Evolutionary conservation across 2,329 filamentous ascomycete genomes (phyloP), one percentile per base, ranked within the genome.

Genomic region (Neurospora sp.): DNA sequence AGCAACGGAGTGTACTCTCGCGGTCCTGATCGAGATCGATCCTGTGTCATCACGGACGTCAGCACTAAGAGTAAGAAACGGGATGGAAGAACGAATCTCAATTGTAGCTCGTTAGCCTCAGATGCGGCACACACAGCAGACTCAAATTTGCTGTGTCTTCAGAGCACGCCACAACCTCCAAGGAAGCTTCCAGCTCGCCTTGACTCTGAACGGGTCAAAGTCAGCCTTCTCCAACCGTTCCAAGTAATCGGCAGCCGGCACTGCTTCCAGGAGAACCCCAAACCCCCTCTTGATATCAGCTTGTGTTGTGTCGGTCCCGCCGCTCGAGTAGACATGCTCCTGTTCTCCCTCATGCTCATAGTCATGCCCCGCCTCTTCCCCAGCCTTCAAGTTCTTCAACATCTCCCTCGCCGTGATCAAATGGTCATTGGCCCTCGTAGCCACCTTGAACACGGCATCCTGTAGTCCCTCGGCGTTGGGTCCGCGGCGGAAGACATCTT

Each of bases 401-500:
- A 99, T 97, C 78, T 97, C 92, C 71, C 93, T 85, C 1, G 92
- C 95, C 0, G 95, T 98, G 74, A 97, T 97, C 40, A 99, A 83
- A 80, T 99, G 96, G 78, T 99, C 96, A 77, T 96, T 96, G 6
- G 96, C 96, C 43, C 95, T 88, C 0, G 96, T 99, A 0, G 96
- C 96, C 15, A 99, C 92, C 4, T 88, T 86, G 80, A 98, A 99
- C 0, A 98, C 88, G 3, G 94, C 95, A 79, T 99, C 95, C 71
- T 91, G 89, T 19, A 98, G 84, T 0, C 94, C 94, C 0, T 88
- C 84, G 0, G 95, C 95, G n/a, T 87, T 82, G 0, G 91, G 89
- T 0, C 94, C 95, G 57, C 89, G 85, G 8, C 95, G 87, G 71
- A 97, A 92, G 0, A 99, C 90, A 62, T 97, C 92, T 78, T 99